Base-by-base conservation (phyloP, 2,329 filamentous ascomycete species). In the Aspergillus proliferans region DNA sequence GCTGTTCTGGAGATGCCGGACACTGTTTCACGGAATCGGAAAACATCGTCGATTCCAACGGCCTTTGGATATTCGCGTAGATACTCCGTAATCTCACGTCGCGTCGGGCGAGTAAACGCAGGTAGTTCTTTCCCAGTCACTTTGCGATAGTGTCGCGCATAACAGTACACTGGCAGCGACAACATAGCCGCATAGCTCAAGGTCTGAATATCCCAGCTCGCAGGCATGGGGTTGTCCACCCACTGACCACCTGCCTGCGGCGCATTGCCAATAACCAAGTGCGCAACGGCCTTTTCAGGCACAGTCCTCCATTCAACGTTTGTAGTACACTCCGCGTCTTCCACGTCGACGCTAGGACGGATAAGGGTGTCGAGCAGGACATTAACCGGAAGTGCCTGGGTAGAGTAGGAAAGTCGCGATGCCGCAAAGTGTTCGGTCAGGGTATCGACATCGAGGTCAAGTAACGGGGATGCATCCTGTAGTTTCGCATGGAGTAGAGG, bases 121-220 rank as follows among this genome's bases (percentile, higher is more conserved):
- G 77, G 72, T 28, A 78, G 60, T 12, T 66, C 58, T 34, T 68
- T 63, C 22, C 72, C 72, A 40, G 71, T 67, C 2, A 55, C 63
- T 45, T 59, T 66, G 24, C 65, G 67, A 52, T 79, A 71, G 58
- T 83, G 76, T 8, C 80, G 73, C 2, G 73, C 70, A 56, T 81
- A 81, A 5, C 75, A 76, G 59, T 82, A 83, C 0, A 77, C 80
- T 0, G 81, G 81, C 22, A 84, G 67, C 12, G 78, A 82, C 6
- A 84, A 69, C 74, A 82, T 79, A 50, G 81, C 79, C 2, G 80
- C 79, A 67, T 84, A 83, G 61, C 80, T 83, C 62, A 84, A 60
- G 0, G 80, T 78, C 40, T 77, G 78, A 52, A 83, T 81, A 49
- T 81, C 73, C 63, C 74, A 76, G 59, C 75, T 80, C 3, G 76